Conservation (phyloP, 2,329 filamentous ascomycete genomes). For the Neoarthrinium moseri region DNA sequence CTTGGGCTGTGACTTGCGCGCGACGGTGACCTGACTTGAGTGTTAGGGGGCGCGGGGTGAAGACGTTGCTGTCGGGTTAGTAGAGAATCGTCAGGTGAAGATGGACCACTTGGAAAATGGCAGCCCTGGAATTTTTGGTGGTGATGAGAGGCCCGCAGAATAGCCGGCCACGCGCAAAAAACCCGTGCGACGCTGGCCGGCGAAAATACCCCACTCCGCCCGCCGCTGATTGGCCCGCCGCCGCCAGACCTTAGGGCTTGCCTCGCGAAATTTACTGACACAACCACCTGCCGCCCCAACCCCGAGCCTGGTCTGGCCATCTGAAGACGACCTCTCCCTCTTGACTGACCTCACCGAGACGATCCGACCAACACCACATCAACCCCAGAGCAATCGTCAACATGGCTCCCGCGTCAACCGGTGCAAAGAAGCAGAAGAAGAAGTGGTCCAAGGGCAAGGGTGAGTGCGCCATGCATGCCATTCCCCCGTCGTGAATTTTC, state of each 20-base stretch:
- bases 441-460: slow-evolving; percentile 71
- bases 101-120: too few species aligned
- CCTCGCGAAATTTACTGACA: neutral
- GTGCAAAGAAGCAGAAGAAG: slow-evolving; percentile 81
- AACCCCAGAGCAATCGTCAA: slow-evolving; percentile 33
- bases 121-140: too few species aligned
- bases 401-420: slow-evolving; percentile 53
- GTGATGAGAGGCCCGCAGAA: neutral
- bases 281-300: too few species aligned
- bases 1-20: slow-evolving; percentile 33
- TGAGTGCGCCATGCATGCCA: too few species aligned
- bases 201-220: neutral
- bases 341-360: too few species aligned
- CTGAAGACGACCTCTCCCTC: too few species aligned
- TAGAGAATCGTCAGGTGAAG: too few species aligned
- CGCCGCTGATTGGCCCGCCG: too few species aligned
- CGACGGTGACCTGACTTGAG: slow-evolving; percentile 1
- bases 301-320: too few species aligned
- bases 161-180: neutral
- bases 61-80: slow-evolving; percentile 2
- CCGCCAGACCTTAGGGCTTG: slow-evolving; percentile 3
- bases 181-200: neutral
- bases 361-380: slow-evolving; percentile 18
- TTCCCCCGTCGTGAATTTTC: too few species aligned
- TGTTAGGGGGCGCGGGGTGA: neutral